Percentiles rank a stretch among this genome's conserved stretches.
These are phyloP conservation scores for Haplosporangium sp. DNA, from an alignment of 371 early-diverging fungal genomes.

Conservation along the genomic window DNA sequence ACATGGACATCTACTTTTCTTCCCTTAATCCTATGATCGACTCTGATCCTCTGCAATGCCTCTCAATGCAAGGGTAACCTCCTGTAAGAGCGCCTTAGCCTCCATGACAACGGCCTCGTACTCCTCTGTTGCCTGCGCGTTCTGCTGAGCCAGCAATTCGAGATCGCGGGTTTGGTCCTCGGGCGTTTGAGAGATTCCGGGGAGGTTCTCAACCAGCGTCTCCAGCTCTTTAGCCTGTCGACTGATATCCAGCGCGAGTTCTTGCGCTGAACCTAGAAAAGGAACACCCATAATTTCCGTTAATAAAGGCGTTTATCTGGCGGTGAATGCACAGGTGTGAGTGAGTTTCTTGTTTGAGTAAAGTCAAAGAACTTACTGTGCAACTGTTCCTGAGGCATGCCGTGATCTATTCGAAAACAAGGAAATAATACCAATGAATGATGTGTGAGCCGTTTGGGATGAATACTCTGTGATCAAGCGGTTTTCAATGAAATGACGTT, in stretches of 20 bases:
- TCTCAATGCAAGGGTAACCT: constrained; percentile 41
- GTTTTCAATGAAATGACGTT: background rate
- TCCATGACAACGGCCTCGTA: constrained; percentile 63
- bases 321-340: no score
- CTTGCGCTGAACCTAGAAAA: constrained; percentile 65
- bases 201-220: constrained; percentile 72
- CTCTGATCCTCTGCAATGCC: constrained; percentile 51
- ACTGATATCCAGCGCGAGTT: constrained; percentile 74
- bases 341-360: no score
- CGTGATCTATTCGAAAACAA: constrained; percentile 25
- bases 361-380: constrained; percentile 15
- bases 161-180: constrained; percentile 69
- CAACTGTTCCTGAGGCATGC: constrained; percentile 42
- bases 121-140: constrained; percentile 60
- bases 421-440: background rate
- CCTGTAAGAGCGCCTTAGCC: constrained; percentile 52
- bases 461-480: background rate
- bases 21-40: constrained; percentile 8
- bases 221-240: constrained; percentile 80
- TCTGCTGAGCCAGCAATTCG: constrained; percentile 47
- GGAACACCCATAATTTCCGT: no score
- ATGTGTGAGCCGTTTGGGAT: background rate
- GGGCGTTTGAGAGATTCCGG: constrained; percentile 72
- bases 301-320: no score
- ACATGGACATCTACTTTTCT: background rate